These are phyloP conservation scores for Aristolochia contorta DNA, from an alignment of 164 flowering plant species.

Conservation along the genomic window DNA sequence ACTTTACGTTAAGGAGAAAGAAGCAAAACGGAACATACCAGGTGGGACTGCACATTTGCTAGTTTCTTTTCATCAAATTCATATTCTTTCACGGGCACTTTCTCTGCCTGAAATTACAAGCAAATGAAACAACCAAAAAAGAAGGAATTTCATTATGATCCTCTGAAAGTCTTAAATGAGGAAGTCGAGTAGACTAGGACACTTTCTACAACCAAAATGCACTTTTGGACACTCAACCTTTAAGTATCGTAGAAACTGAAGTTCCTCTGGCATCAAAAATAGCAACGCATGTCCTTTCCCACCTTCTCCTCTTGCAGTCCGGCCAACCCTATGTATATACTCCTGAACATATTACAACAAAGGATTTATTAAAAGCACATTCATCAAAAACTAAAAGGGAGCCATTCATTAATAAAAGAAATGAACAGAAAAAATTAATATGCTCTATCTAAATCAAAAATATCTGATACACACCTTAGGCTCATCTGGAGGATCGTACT, in stretches of 20 bases:
- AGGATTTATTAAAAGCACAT: too few species aligned
- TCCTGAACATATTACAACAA: constrained; percentile 36
- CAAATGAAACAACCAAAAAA: not conserved
- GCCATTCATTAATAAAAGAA: not conserved
- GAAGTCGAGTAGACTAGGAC: not conserved
- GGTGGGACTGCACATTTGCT: constrained; percentile 66
- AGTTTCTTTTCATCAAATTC: constrained; percentile 65
- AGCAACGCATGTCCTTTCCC: constrained; percentile 80
- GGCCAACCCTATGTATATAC: constrained; percentile 94
- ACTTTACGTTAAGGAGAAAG: not conserved
- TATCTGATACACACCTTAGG: constrained; percentile 51
- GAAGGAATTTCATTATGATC: too few species aligned
- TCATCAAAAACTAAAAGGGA: too few species aligned
- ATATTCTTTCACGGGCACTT: constrained; percentile 77
- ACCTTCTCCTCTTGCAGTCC: constrained; percentile 99
- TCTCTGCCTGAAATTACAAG: constrained; percentile 47
- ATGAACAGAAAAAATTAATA: not conserved
- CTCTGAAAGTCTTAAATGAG: too few species aligned
- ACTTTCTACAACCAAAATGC: not conserved
- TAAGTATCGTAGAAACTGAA: constrained; percentile 70
- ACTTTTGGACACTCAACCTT: constrained; percentile 40
- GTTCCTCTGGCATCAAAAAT: constrained; percentile 82
- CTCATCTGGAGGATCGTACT: constrained; percentile 96
- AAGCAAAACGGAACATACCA: constrained; percentile 35
- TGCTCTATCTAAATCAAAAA: not conserved